Base-by-base conservation (phyloP, 805 yeast species). In the Starmerella riodocensis region DNA sequence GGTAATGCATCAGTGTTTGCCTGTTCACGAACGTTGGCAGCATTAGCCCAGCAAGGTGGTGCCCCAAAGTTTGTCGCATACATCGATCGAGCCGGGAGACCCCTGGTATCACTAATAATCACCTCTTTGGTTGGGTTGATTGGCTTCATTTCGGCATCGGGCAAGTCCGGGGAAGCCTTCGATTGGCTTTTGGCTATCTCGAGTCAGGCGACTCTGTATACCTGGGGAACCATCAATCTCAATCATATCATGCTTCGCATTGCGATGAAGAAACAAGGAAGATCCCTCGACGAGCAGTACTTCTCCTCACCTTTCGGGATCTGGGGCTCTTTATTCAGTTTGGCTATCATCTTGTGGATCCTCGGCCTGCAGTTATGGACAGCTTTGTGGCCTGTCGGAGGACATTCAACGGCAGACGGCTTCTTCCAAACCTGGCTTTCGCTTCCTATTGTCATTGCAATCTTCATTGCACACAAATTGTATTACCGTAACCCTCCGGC, bases 301-400 rank as follows among this genome's bases (percentile, higher is more conserved):
- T 82, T 73, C 59, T 64, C 63, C 32, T 69, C 93, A 5, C 78
- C 76, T 42, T 63, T 70, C 32, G 93, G 93, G 51, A 59, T 75
- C 23, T 59, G 57, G 49, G 93, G 93, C 34, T 77, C 93, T 0
- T 57, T 56, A 46, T 70, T 70, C 58, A 88, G 88, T 41, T 52
- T 71, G n/a, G 43, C 58, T 18, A 59, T 83, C 54, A 75, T 74
- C 56, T 23, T 69, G 20, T 55, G 77, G 37, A 77, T 81, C 47
- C 64, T 83, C 43, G 61, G 71, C 40, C 81, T 84, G 26, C 86
- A 80, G 62, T 78, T 82, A 64, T 82, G 86, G 82, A 66, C 76
- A 43, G 85, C 88, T 7, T 60, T 78, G 29, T 79, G 66, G 67
- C 93, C 93, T 40, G 53, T 74, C 60, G 73, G 64, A 14, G 57